These are phyloP conservation scores for Paraphoma sp. DNA, from an alignment of 2,329 filamentous ascomycete genomes.

Conservation along the genomic window DNA sequence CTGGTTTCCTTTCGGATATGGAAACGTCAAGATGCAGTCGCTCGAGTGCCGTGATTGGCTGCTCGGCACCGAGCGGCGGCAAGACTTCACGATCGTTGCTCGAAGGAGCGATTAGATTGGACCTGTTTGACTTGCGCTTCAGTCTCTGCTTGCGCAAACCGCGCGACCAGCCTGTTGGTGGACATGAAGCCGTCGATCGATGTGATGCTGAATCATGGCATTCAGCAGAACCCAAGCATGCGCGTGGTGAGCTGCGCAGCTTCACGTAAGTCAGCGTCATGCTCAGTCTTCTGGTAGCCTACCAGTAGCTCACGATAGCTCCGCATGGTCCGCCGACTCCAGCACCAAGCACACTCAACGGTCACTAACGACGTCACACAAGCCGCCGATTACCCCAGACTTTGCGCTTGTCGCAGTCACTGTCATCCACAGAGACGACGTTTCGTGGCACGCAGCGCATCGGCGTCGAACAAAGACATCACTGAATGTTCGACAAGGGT, in stretches of 20 bases:
- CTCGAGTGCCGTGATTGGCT: not conserved
- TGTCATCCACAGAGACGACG: constrained; percentile 11
- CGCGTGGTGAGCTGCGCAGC: not conserved
- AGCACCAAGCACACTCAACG: constrained; percentile 13
- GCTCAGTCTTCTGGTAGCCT: constrained; percentile 11
- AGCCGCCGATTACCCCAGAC: constrained; percentile 10
- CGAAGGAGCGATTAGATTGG: not conserved
- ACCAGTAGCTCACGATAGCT: constrained; percentile 18
- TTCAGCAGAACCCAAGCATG: not conserved
- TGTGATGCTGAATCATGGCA: not conserved
- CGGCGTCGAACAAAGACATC: constrained; percentile 5
- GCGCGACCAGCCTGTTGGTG: not conserved
- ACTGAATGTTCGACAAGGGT: not conserved
- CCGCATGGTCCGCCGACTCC: constrained; percentile 7
- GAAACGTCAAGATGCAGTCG: constrained; percentile 4
- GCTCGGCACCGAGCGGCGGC: constrained; percentile 3
- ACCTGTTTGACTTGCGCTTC: not conserved
- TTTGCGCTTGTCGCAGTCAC: constrained; percentile 3
- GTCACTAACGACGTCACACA: constrained; percentile 18
- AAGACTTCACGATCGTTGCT: not conserved
- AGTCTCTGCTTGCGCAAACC: not conserved
- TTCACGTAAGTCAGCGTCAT: constrained; percentile 17
- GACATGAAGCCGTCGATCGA: not conserved
- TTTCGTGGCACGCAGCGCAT: constrained; percentile 16
- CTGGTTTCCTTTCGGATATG: not conserved